Conservation (phyloP, 352 stramenopile species). For the Phytopythium oedochilum region DNA sequence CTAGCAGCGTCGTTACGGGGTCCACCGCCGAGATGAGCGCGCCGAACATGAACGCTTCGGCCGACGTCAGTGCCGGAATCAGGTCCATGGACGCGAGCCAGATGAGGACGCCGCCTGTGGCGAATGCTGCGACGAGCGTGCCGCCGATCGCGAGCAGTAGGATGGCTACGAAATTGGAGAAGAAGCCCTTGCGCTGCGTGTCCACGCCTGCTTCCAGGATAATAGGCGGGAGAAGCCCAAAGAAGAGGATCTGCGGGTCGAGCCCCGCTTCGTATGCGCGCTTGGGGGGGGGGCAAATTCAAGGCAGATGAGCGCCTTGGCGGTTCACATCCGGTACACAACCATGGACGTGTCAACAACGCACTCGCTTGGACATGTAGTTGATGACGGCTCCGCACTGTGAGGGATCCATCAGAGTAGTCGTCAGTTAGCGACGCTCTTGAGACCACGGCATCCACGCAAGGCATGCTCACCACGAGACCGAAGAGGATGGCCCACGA, state of each 20-base stretch:
- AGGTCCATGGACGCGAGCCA: constrained; percentile 28
- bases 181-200: constrained; percentile 58
- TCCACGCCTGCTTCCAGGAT: constrained; percentile 64
- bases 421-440: not conserved
- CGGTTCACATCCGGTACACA: too few relatives aligned
- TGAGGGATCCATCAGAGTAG: not conserved
- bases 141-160: constrained; percentile 36
- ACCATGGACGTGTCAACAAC: not conserved
- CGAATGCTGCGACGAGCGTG: constrained; percentile 48
- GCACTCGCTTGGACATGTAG: constrained; percentile 17
- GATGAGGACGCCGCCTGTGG: constrained; percentile 36
- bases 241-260: constrained; percentile 51
- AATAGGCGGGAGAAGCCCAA: constrained; percentile 54
- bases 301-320: too few relatives aligned
- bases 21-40: constrained; percentile 80
- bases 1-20: constrained; percentile 73
- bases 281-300: not conserved
- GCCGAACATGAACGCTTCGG: constrained; percentile 73
- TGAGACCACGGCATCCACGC: not conserved
- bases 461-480: constrained; percentile 20
- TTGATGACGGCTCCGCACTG: constrained; percentile 28
- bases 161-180: constrained; percentile 40
- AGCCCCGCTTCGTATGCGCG: constrained; percentile 27
- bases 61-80: constrained; percentile 39
- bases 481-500: constrained; percentile 53